phyloP scores from a whole-genome alignment of 371 early-diverging fungal species.

The Apophysomyces trapeziformis region DNA sequence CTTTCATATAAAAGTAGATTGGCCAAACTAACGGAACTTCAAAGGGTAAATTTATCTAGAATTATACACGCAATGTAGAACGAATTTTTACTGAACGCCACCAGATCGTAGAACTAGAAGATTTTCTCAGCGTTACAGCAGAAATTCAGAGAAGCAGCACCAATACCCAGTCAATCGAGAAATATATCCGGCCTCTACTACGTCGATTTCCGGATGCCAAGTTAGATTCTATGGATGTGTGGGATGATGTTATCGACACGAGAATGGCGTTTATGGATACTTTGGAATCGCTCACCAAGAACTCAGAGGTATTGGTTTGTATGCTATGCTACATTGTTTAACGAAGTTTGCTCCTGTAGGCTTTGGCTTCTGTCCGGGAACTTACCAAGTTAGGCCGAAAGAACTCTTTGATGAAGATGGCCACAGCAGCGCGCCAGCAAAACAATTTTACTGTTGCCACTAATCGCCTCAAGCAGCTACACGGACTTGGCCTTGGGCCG shows the following conservation, averaged over 20 bases:
- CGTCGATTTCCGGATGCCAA: constrained; percentile 38
- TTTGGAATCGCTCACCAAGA: constrained; percentile 10
- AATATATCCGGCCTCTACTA: constrained; percentile 22
- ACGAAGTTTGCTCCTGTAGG: neutral
- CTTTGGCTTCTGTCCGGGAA: neutral
- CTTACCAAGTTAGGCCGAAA: constrained; percentile 16
- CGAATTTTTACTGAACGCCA: neutral
- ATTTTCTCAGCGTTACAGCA: constrained; percentile 52
- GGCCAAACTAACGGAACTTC: constrained; percentile 47
- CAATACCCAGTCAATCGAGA: constrained; percentile 7
- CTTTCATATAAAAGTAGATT: constrained; percentile 56
- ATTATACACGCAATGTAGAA: neutral
- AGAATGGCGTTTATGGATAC: constrained; percentile 40
- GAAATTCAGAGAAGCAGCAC: constrained; percentile 27
- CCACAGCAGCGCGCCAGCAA: constrained; percentile 62
- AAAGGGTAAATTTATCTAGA: constrained; percentile 47
- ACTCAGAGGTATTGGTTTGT: constrained; percentile 8
- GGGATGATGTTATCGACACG: constrained; percentile 53
- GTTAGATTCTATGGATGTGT: constrained; percentile 51
- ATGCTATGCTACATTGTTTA: neutral
- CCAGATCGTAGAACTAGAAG: constrained; percentile 68
- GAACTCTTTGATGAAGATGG: constrained; percentile 29
- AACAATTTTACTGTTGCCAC: constrained; percentile 56
- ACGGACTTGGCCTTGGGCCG: constrained; percentile 17
- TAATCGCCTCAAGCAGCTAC: constrained; percentile 34